phyloP scores from a whole-genome alignment of 305 asterid species.

The Plantago lanceolata region DNA sequence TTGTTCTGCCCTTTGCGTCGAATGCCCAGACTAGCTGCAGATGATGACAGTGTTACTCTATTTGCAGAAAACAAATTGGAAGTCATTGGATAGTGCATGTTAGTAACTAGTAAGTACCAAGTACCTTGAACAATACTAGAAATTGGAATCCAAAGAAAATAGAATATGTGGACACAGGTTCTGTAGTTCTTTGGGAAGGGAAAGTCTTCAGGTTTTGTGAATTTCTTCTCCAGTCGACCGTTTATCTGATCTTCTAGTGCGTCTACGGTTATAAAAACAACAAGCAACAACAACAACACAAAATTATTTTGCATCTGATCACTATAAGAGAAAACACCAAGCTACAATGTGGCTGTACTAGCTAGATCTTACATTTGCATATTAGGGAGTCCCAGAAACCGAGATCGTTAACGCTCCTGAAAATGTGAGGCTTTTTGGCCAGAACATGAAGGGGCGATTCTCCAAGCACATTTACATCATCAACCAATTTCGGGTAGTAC shows the following conservation, averaged over 20 bases:
- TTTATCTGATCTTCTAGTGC: background rate
- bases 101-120: background rate
- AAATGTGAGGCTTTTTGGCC: background rate
- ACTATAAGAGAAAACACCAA: background rate
- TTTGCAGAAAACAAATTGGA: background rate
- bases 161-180: slow-evolving; percentile 5
- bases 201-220: background rate
- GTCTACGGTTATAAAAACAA: background rate
- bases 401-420: background rate
- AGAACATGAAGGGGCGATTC: slow-evolving; percentile 9
- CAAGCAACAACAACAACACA: too few species aligned
- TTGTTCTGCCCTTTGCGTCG: background rate
- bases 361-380: slow-evolving; percentile 1
- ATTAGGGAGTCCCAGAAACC: slow-evolving; percentile 1
- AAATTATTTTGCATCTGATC: too few species aligned
- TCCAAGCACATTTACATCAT: background rate
- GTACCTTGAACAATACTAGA: background rate
- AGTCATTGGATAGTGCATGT: background rate
- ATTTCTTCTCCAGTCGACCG: background rate
- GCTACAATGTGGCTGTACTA: background rate
- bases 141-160: background rate
- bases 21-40: background rate
- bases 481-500: background rate
- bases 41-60: background rate
- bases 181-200: background rate